These are phyloP conservation scores for Coemansia umbellata DNA, from an alignment of 192 early-diverging fungal genomes.

Conservation along the genomic window DNA sequence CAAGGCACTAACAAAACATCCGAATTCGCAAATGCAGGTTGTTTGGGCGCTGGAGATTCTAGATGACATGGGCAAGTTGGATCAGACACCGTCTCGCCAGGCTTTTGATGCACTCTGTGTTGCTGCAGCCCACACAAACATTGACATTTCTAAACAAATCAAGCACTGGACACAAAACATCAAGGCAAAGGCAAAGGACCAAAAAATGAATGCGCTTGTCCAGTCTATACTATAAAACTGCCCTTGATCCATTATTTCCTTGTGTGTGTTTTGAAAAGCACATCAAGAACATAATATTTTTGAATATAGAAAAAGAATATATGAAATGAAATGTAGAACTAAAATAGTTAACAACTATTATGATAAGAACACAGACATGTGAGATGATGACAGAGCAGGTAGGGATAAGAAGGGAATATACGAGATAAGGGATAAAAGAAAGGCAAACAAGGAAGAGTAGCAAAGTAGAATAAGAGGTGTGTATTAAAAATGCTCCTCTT, in stretches of 20 bases:
- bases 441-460: not conserved
- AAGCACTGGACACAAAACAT: slow-evolving; percentile 9
- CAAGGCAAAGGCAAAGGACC: slow-evolving; percentile 4
- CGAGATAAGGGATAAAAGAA: not conserved
- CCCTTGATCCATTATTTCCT: no score
- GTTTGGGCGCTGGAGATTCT: slow-evolving; percentile 8
- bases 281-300: no score
- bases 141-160: slow-evolving; percentile 11
- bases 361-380: no score
- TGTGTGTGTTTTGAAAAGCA: no score
- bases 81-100: slow-evolving; percentile 3
- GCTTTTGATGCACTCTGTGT: slow-evolving; percentile 14
- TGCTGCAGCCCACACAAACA: not conserved
- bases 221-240: slow-evolving; percentile 26
- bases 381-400: no score
- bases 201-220: slow-evolving; percentile 24
- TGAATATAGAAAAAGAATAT: no score
- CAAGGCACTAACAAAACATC: not conserved
- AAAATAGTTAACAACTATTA: no score
- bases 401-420: no score
- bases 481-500: no score
- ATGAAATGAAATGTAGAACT: no score
- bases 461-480: not conserved
- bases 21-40: not conserved
- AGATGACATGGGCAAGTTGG: slow-evolving; percentile 20